Percentiles rank a stretch among this genome's conserved stretches.
Evolutionary conservation across 2,329 filamentous ascomycete genomes (phyloP).

Genomic region (Talaromyces sp.): DNA sequence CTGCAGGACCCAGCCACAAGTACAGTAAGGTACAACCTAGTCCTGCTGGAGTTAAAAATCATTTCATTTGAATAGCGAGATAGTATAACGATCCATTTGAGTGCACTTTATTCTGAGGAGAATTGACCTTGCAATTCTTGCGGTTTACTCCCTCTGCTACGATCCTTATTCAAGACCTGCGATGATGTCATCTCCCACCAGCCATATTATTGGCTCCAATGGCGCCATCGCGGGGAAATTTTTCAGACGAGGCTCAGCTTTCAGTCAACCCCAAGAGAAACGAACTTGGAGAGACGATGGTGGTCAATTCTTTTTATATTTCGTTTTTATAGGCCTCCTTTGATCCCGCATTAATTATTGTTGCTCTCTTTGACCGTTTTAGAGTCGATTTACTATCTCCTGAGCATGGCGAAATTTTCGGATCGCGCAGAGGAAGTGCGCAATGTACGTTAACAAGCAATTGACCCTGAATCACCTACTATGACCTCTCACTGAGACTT

Average conservation of each 20-base stretch:
- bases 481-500: background rate
- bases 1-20: background rate
- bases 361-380: background rate
- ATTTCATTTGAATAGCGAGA: too few species aligned
- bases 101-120: background rate
- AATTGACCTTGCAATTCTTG: too few species aligned
- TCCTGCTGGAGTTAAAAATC: too few species aligned
- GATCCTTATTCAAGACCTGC: background rate
- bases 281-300: background rate
- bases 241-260: background rate
- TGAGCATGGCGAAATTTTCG: conserved; percentile 15
- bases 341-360: background rate
- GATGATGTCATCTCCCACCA: conserved; percentile 9
- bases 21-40: background rate
- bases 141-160: background rate
- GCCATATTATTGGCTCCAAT: conserved; percentile 9
- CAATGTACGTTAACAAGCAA: conserved; percentile 31
- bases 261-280: background rate
- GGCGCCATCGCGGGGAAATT: conserved; percentile 16
- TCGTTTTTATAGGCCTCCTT: background rate
- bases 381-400: background rate
- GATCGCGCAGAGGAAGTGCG: conserved; percentile 39
- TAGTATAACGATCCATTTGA: background rate
- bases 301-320: too few species aligned
- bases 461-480: background rate